Base-by-base conservation (phyloP, 345 rosid species). In the Eucalyptus cloeziana region DNA sequence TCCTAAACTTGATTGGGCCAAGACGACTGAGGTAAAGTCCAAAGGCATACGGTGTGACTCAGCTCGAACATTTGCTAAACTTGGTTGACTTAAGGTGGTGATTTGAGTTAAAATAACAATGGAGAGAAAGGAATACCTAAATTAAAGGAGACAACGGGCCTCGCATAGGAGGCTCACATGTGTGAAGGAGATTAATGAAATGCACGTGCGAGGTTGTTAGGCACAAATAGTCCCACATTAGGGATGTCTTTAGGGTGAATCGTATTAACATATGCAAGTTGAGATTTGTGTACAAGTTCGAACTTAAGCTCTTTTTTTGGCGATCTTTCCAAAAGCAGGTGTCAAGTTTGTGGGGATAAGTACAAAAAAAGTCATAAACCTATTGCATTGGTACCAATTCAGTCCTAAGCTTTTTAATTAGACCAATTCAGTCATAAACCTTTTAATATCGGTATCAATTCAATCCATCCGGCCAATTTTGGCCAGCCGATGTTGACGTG, bases 291-390 rank as follows among this genome's bases (percentile, higher is more conserved):
- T 13, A 76, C 8, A 21, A 2, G 5, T 10, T 37, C 0, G 1
- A 3, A 21, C 13, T 40, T 21, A 44, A 10, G 47, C 15, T 76
- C 45, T 37, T 37, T 76, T 76, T 24, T 76, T 76, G 45, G 0
- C 2, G 2, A 21, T 71, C 2, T 76, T 10, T 1, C 0, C 45
- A 10, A 71, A 17, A 10, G 25, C 1, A 71, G 2, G 8, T 3
- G 5, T 71, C 15, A 10, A 37, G 27, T 71, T 71, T 10, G 14
- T 71, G 83, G n/a, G n/a, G n/a, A n/a, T n/a, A n/a, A n/a, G n/a
- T n/a, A n/a, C n/a, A n/a, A n/a, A n/a, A n/a, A n/a, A n/a, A n/a
- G n/a, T n/a, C n/a, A n/a, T n/a, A n/a, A n/a, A n/a, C n/a, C n/a
- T n/a, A n/a, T n/a, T n/a, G n/a, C n/a, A n/a, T n/a, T n/a, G n/a